Base-by-base conservation (phyloP, 345 rosid species). In the Camelina sativa region DNA sequence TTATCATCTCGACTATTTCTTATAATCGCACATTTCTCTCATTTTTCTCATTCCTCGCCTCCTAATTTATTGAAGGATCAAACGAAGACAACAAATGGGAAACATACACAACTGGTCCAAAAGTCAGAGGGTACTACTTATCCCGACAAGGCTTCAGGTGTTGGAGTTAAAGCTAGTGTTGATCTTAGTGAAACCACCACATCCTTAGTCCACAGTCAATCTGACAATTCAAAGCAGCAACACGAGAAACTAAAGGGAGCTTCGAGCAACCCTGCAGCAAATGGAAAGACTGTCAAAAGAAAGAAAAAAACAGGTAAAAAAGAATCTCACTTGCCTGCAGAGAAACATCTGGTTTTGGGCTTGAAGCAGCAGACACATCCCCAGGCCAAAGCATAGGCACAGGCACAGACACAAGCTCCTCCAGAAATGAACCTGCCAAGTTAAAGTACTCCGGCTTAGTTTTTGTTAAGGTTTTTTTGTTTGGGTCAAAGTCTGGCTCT, bases 181-280 rank as follows among this genome's bases (percentile, higher is more conserved):
- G 82, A 48, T 66, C 70, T 86, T 30, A 76, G 62, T 73, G 48
- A 88, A 38, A 47, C 83, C 19, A 71, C 71, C 37, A 69, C 82
- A 41, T 79, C 77, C 20, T 66, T 76, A 78, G 63, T 55, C 44
- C 81, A 85, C 7, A 78, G 82, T 62, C 87, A 86, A 40, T 69
- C 85, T 48, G 97, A 89, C 41, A 80, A 71, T 81, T 53, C 51
- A 35, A 91, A 69, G 57, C 65, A 69, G 65, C 58, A 89, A 72
- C 85, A 78, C 47, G 94, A 85, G 54, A 87, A 86, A 78, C 65
- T 72, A 73, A 87, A 83, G 77, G 87, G 84, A 47, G 60, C 71
- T 67, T 73, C 80, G 54, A 75, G 83, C 81, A 74, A 57, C 73
- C 73, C 85, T 56, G 37, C 63, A 59, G 87, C 82, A 3, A 90